phyloP scores from a whole-genome alignment of 192 early-diverging fungal genomes.

The Coemansia sp. region DNA sequence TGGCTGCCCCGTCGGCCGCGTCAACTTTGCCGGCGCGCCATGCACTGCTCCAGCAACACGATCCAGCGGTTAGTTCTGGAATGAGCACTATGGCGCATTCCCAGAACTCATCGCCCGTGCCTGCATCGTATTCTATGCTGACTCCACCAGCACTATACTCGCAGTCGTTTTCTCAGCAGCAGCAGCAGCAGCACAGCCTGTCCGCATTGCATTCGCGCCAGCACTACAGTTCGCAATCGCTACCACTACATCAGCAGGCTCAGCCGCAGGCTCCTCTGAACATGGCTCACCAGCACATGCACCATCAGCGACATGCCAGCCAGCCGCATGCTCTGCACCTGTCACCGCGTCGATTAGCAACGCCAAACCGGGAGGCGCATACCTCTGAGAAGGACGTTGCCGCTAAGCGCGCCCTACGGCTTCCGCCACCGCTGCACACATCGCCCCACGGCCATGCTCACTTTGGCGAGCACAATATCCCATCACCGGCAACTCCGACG shows the following conservation, averaged over 20 bases:
- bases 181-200: constrained; percentile 10
- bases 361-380: not conserved
- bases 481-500: constrained; percentile 31
- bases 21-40: constrained; percentile 21
- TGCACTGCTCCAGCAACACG: constrained; percentile 17
- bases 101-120: constrained; percentile 25
- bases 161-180: constrained; percentile 33
- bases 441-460: not conserved
- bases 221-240: constrained; percentile 11
- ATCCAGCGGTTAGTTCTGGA: constrained; percentile 6
- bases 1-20: constrained; percentile 8
- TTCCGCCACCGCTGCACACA: constrained; percentile 7
- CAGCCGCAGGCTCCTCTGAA: constrained; percentile 17
- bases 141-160: constrained; percentile 51
- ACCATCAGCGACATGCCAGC: constrained; percentile 45
- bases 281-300: constrained; percentile 20
- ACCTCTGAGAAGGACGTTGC: constrained; percentile 15
- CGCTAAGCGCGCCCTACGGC: constrained; percentile 4
- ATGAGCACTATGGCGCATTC: constrained; percentile 7
- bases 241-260: constrained; percentile 14
- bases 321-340: constrained; percentile 29
- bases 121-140: constrained; percentile 27
- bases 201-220: constrained; percentile 3
- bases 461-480: constrained; percentile 16
- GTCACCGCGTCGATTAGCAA: constrained; percentile 4